Evolutionary conservation across 192 early-diverging fungal genomes (phyloP), one percentile per base, ranked within the genome.

Genomic region (Backusella macrospora): DNA sequence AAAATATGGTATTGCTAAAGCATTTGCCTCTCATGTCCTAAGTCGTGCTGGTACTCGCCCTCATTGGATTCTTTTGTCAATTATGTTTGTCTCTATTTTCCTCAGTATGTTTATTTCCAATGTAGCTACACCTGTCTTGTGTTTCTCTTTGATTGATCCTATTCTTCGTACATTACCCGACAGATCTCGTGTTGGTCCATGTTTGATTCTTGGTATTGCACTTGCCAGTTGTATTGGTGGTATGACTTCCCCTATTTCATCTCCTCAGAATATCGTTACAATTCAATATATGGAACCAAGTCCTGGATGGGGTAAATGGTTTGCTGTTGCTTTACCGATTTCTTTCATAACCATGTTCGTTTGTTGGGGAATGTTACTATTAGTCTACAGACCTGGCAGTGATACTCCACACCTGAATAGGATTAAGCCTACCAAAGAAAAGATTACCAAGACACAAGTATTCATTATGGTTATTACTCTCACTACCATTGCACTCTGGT

Each of bases 21-120:
- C 84, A 2, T 75, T 90, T 52, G 92, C 92, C 0, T 83, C 85
- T 39, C 72, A 85, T 26, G 84, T 94, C 4, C 80, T 94, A 10
- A 84, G 87, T 47, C 86, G 85, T 62, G 92, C 92, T 43, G 92
- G 92, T 4, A 90, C 86, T 7, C 80, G 84, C 48, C 91, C 92
- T 34, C 83, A 85, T 43, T 80, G 79, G 78, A 90, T 92, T 4
- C 70, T 94, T 45, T 77, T 94, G 38, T 86, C 91, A 62, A 90
- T 90, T 74, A 94, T 94, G 91, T 86, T 90, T 81, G 91, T 94
- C 2, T 85, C 88, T 71, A 88, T 85, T 7, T 88, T 94, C 77
- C 83, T 89, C 4, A 87, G 85, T 81, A 94, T 94, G 92, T 94
- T 90, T 86, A 94, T 94, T 62, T 87, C 85, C 69, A 94, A 94